Evolutionary conservation across 73 alveolate genomes (phyloP), one percentile per base, ranked within the genome.

Genomic region (Effrenium voratum): DNA sequence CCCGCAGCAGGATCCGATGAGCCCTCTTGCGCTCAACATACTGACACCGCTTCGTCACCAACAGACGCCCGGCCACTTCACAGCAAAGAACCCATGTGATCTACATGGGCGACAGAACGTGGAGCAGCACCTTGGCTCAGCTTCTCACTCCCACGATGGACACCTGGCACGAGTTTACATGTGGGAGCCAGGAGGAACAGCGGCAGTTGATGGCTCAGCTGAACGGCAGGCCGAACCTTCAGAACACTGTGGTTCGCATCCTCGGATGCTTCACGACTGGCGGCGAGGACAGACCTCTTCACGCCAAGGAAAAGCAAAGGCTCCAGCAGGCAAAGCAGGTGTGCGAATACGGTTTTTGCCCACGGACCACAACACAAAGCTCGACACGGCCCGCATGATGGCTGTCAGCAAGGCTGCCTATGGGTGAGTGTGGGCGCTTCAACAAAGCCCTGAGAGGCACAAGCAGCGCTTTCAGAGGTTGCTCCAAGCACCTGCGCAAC

Each of bases 51-150:
- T 84, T 52, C 36, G 47, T 40, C 38, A 43, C n/a, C 28, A 40
- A 28, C n/a, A 32, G 38, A 3, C 3, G 59, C 5, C 93, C 93
- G 3, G 43, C n/a, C 15, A 32, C 32, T 6, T 30, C 79, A 0
- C 28, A 28, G 38, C 40, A 84, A 1, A 10, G 93, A n/a, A 8
- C 34, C 10, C 93, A 84, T 6, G 79, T 57, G 24, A 40, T 84
- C 30, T 50, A 84, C 79, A 83, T 52, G 93, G 93, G 52, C 40
- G 79, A 83, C 45, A 50, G 93, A 16, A 49, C 76, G 3, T 84
- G 57, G 77, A 19, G 32, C 2, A 8, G 59, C 5, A 15, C 32
- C 52, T 19, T 24, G 19, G 38, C 93, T 2, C 36, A 28, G 5
- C 5, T 84, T 5, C 26, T 84, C 24, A 10, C 52, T 2, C 52